Conservation (phyloP, 2,329 filamentous ascomycete genomes). For the Colletotrichum sp. region DNA sequence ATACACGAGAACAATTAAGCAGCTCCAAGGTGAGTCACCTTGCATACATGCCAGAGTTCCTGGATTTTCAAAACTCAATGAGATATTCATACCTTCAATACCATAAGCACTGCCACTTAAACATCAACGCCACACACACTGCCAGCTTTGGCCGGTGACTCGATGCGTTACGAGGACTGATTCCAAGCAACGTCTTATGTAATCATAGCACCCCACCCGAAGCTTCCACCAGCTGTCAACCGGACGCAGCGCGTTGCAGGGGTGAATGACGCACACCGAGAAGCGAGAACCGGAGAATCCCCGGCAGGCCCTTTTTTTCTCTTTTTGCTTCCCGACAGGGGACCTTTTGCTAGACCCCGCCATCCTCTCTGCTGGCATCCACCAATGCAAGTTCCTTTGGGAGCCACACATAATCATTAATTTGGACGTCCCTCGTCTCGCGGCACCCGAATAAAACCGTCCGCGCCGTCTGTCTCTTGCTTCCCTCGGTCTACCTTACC, state of each 20-base stretch:
- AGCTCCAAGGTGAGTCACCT: background rate
- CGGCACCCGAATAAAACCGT: background rate
- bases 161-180: background rate
- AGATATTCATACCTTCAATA: background rate
- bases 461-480: background rate
- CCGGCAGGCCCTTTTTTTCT: background rate
- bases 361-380: background rate
- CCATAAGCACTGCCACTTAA: background rate
- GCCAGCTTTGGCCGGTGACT: background rate
- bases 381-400: constrained; percentile 10
- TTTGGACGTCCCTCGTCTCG: constrained; percentile 12
- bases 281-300: constrained; percentile 1
- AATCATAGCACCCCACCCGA: background rate
- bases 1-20: background rate
- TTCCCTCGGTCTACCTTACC: background rate
- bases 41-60: background rate
- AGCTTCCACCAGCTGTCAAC: background rate
- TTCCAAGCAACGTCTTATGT: background rate
- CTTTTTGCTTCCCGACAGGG: background rate
- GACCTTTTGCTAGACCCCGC: background rate
- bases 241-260: background rate
- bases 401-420: constrained; percentile 19
- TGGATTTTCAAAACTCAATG: background rate
- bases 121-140: background rate
- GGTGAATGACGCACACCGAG: constrained; percentile 20